These are phyloP conservation scores for Grosmannia serpens DNA, from an alignment of 2,329 filamentous ascomycete genomes.

Conservation along the genomic window DNA sequence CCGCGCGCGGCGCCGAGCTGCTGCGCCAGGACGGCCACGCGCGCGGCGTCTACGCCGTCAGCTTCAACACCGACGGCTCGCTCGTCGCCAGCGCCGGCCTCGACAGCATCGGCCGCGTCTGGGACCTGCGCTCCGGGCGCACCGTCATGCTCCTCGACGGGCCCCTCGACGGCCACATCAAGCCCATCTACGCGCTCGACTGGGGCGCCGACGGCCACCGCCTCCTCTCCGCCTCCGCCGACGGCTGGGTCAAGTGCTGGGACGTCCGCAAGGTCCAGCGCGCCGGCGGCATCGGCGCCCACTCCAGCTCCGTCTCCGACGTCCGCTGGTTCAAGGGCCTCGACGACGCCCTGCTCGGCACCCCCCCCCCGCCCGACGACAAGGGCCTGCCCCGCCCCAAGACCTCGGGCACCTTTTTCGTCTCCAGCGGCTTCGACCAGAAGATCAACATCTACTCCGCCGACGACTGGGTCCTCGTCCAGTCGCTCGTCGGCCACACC, in stretches of 20 bases:
- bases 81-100: slow-evolving; percentile 84
- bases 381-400: slow-evolving; percentile 61
- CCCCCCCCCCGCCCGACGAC: slow-evolving; percentile 48
- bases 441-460: slow-evolving; percentile 93
- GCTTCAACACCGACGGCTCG: slow-evolving; percentile 85
- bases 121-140: slow-evolving; percentile 85
- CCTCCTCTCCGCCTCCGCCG: slow-evolving; percentile 83
- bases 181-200: slow-evolving; percentile 85
- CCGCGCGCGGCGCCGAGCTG: slow-evolving; percentile 26
- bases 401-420: slow-evolving; percentile 83
- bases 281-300: slow-evolving; percentile 77
- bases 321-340: slow-evolving; percentile 85
- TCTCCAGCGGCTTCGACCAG: slow-evolving; percentile 84
- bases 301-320: slow-evolving; percentile 84
- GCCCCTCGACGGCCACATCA: slow-evolving; percentile 69
- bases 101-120: slow-evolving; percentile 89
- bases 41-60: slow-evolving; percentile 79
- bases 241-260: slow-evolving; percentile 98
- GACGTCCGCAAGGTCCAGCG: slow-evolving; percentile 82
- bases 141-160: slow-evolving; percentile 94
- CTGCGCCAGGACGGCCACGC: slow-evolving; percentile 90
- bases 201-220: slow-evolving; percentile 88
- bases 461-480: slow-evolving; percentile 87
- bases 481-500: slow-evolving; percentile 79
- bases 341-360: slow-evolving; percentile 58